These are phyloP conservation scores for Digitaria exilis DNA, from an alignment of 202 grass and related monocot genomes.

Conservation along the genomic window DNA sequence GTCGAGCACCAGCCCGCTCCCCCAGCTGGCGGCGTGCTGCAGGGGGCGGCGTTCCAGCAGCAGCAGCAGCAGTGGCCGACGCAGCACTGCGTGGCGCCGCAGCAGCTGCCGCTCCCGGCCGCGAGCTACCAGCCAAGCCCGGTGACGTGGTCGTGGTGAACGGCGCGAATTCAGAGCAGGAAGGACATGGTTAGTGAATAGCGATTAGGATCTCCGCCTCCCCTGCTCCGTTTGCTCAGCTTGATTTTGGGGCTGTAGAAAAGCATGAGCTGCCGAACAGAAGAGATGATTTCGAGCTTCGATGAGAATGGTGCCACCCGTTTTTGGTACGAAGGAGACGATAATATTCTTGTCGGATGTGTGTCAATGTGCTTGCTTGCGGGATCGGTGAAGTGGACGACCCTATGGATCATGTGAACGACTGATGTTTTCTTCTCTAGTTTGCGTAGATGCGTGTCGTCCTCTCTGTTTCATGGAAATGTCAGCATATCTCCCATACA, in stretches of 20 bases:
- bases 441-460: too few relatives aligned
- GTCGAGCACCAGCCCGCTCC: background rate
- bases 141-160: slow-evolving; percentile 43
- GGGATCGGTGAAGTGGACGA: too few relatives aligned
- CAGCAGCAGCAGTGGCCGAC: slow-evolving; percentile 21
- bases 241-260: background rate
- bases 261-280: background rate
- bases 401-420: too few relatives aligned
- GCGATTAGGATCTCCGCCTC: background rate
- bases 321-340: background rate
- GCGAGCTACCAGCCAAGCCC: slow-evolving; percentile 38
- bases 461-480: too few relatives aligned
- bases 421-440: too few relatives aligned
- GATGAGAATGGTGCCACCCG: background rate
- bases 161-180: background rate
- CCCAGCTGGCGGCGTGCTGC: background rate
- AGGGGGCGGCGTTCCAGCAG: background rate
- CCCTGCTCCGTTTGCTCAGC: background rate
- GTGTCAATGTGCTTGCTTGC: too few relatives aligned
- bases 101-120: slow-evolving; percentile 32
- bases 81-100: slow-evolving; percentile 40
- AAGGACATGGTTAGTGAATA: background rate
- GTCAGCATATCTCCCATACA: too few relatives aligned
- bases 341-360: background rate
- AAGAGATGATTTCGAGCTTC: background rate